Percentiles rank a stretch among this genome's conserved stretches.
Evolutionary conservation across 768 basidiomycete genomes (phyloP).

Genomic region (Leccinum obscurum): DNA sequence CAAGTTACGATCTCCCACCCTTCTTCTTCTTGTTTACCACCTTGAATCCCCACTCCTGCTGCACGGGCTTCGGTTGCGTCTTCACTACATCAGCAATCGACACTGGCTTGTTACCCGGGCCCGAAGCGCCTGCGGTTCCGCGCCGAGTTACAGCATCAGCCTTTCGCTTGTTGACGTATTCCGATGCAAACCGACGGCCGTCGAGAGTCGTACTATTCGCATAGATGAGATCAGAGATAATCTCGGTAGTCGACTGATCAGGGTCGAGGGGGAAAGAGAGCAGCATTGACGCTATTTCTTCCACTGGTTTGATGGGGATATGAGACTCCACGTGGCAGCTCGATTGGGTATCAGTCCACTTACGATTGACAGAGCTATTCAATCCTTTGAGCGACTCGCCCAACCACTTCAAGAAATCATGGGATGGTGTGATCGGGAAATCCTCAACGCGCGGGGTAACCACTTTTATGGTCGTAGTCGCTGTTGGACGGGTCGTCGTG

Average conservation of each 20-base stretch:
- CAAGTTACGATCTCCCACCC: constrained; percentile 52
- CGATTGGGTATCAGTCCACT: constrained; percentile 21
- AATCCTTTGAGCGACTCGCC: constrained; percentile 78
- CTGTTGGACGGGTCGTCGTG: constrained; percentile 37
- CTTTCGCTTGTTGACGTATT: constrained; percentile 87
- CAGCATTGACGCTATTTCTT: constrained; percentile 95
- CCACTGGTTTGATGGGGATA: constrained; percentile 55
- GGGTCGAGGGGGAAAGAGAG: constrained; percentile 92
- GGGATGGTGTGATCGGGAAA: constrained; percentile 64
- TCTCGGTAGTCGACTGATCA: constrained; percentile 77
- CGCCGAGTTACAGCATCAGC: constrained; percentile 64
- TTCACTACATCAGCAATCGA: constrained; percentile 92
- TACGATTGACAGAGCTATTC: constrained; percentile 56
- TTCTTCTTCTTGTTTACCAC: constrained; percentile 97
- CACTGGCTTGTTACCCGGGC: constrained; percentile 47
- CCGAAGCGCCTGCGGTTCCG: constrained; percentile 42
- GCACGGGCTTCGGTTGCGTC: constrained; percentile 73
- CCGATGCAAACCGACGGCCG: constrained; percentile 91
- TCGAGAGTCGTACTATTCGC: constrained; percentile 93
- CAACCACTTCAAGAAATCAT: constrained; percentile 93
- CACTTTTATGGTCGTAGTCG: constrained; percentile 34
- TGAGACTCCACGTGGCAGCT: constrained; percentile 16
- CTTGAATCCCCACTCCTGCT: constrained; percentile 87
- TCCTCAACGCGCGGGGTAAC: constrained; percentile 55
- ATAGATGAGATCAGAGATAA: constrained; percentile 95